Conservation (phyloP, 2,329 filamentous ascomycete genomes). For the Aplosporella prunicola region DNA sequence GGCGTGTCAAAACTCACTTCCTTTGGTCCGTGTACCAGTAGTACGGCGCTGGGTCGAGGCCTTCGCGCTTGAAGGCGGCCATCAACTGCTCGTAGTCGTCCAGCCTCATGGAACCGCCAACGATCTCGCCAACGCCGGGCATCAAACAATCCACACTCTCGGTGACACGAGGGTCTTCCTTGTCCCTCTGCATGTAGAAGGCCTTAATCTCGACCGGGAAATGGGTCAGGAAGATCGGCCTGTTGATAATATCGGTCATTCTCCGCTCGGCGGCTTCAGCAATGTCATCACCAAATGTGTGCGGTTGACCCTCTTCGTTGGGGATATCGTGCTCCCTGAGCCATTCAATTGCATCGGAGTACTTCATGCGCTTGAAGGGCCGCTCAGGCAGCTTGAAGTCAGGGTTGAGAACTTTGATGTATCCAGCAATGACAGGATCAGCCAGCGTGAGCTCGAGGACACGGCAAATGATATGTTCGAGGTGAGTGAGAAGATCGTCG, state of each 20-base stretch:
- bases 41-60: slow-evolving; percentile 75
- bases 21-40: slow-evolving; percentile 99
- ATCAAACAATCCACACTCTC: slow-evolving; percentile 83
- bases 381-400: slow-evolving; percentile 71
- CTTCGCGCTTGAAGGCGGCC: slow-evolving; percentile 76
- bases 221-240: slow-evolving; percentile 90
- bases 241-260: slow-evolving; percentile 96
- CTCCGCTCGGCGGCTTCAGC: slow-evolving; percentile 91
- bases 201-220: slow-evolving; percentile 97
- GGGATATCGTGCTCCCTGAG: slow-evolving; percentile 78
- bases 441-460: slow-evolving; percentile 70
- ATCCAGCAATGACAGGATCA: slow-evolving; percentile 61
- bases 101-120: slow-evolving; percentile 95
- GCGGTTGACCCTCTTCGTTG: slow-evolving; percentile 86
- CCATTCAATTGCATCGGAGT: slow-evolving; percentile 90
- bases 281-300: slow-evolving; percentile 93
- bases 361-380: slow-evolving; percentile 92
- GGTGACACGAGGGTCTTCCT: slow-evolving; percentile 69
- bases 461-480: slow-evolving; percentile 79
- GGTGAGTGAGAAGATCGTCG: slow-evolving; percentile 73
- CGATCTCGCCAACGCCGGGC: slow-evolving; percentile 95
- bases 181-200: slow-evolving; percentile 96
- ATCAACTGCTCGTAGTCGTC: slow-evolving; percentile 82
- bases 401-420: slow-evolving; percentile 83
- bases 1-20: slow-evolving; percentile 57